A percentile compares a stretch with the other conserved stretches of the same genome.
Evolutionary conservation across 306 rosid species (phyloP).

Genomic region (Fagus crenata): DNA sequence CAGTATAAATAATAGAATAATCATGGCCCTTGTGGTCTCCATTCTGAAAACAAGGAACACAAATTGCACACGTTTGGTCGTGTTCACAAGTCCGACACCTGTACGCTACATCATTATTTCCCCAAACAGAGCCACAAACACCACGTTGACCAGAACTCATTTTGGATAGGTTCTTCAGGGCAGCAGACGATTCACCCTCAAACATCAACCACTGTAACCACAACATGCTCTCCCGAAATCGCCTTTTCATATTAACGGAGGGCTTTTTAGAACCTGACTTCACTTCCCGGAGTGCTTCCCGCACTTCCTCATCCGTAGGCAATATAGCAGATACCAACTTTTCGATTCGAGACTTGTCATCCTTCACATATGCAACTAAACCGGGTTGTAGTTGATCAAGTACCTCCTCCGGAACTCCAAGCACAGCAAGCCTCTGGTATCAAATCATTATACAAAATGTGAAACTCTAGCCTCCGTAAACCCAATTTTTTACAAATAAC

Average conservation of each 20-base stretch:
- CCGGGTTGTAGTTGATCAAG: slow-evolving; percentile 51
- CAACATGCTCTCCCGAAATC: slow-evolving; percentile 59
- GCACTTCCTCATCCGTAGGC: slow-evolving; percentile 66
- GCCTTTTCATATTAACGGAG: slow-evolving; percentile 34
- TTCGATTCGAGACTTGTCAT: slow-evolving; percentile 40
- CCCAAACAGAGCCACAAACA: slow-evolving; percentile 97
- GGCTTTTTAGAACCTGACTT: slow-evolving; percentile 39
- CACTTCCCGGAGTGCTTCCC: slow-evolving; percentile 40
- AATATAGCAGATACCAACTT: slow-evolving; percentile 65
- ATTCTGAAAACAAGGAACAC: slow-evolving; percentile 92
- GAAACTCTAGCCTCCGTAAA: slow-evolving; percentile 15
- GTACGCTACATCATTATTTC: slow-evolving; percentile 74
- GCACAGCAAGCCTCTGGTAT: slow-evolving; percentile 63
- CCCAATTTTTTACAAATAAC: neutral
- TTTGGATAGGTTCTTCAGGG: slow-evolving; percentile 49
- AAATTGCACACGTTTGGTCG: slow-evolving; percentile 92
- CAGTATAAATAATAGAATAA: slow-evolving; percentile 72
- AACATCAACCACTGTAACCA: slow-evolving; percentile 99
- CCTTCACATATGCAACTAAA: slow-evolving; percentile 62
- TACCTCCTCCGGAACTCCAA: slow-evolving; percentile 69
- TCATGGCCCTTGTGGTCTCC: slow-evolving; percentile 88
- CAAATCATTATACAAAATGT: slow-evolving; percentile 22
- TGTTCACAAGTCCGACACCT: slow-evolving; percentile 87
- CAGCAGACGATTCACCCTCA: slow-evolving; percentile 64
- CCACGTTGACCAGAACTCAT: slow-evolving; percentile 81